A percentile compares a stretch with the other conserved stretches of the same genome.
phyloP scores from a whole-genome alignment of 2,329 filamentous ascomycete species.

The Paecilomyces fulvus region DNA sequence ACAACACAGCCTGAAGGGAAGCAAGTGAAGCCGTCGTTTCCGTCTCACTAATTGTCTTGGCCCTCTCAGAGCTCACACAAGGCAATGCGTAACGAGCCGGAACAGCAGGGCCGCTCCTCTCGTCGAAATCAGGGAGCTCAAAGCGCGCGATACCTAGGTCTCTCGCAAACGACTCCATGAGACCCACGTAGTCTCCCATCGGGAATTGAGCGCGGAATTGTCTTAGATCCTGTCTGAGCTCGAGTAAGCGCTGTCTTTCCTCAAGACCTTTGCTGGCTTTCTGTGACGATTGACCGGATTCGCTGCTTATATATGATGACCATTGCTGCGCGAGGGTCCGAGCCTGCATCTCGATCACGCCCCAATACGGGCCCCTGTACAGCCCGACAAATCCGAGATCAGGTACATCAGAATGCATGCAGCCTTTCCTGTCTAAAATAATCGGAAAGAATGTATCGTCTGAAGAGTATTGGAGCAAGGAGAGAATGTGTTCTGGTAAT shows the following conservation, averaged over 20 bases:
- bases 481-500: conserved; percentile 49
- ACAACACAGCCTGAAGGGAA: conserved; percentile 34
- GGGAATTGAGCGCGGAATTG: conserved; percentile 58
- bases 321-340: conserved; percentile 57
- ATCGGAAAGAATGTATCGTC: conserved; percentile 51
- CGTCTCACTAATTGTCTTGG: conserved; percentile 24
- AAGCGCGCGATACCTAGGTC: conserved; percentile 46
- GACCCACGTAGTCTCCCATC: conserved; percentile 70
- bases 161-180: conserved; percentile 62
- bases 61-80: background rate
- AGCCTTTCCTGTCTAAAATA: conserved; percentile 60
- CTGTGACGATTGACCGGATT: conserved; percentile 1
- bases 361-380: conserved; percentile 79
- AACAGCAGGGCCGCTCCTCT: conserved; percentile 37
- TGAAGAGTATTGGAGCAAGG: conserved; percentile 50
- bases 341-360: conserved; percentile 79
- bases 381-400: conserved; percentile 72
- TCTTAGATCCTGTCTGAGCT: conserved; percentile 9
- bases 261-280: conserved; percentile 14
- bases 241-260: conserved; percentile 16
- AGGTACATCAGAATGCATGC: conserved; percentile 52
- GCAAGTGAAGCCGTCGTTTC: conserved; percentile 39
- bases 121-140: conserved; percentile 27
- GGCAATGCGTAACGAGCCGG: conserved; percentile 46
- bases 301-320: conserved; percentile 22